These are phyloP conservation scores for Suillus alpinus DNA, from an alignment of 768 basidiomycete species.

Conservation along the genomic window DNA sequence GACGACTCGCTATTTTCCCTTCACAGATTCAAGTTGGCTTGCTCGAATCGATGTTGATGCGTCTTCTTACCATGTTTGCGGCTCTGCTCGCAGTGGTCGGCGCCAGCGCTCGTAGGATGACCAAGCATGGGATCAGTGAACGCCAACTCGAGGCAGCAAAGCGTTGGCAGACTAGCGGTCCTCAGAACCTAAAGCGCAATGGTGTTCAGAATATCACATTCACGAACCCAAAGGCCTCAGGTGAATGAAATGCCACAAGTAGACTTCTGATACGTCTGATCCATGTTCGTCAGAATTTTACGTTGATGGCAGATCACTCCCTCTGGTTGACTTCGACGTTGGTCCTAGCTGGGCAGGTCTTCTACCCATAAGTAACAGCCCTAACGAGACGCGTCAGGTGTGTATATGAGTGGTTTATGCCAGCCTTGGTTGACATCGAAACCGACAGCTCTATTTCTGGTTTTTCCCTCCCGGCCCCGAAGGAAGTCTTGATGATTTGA, in stretches of 20 bases:
- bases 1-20: neutral
- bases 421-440: neutral
- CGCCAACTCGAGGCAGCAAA: conserved; percentile 48
- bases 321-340: conserved; percentile 68
- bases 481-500: conserved; percentile 68
- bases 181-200: conserved; percentile 9
- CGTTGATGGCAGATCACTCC: conserved; percentile 63
- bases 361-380: conserved; percentile 59
- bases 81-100: conserved; percentile 9
- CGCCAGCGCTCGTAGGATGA: conserved; percentile 20
- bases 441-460: conserved; percentile 72
- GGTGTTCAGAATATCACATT: conserved; percentile 65
- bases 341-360: conserved; percentile 77
- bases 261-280: neutral
- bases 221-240: conserved; percentile 60
- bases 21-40: neutral
- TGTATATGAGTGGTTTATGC: neutral
- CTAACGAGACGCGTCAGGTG: conserved; percentile 68
- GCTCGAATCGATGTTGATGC: conserved; percentile 13
- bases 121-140: conserved; percentile 42
- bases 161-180: conserved; percentile 25
- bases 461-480: conserved; percentile 77
- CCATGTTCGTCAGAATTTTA: conserved; percentile 50
- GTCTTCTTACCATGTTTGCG: conserved; percentile 6
- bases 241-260: conserved; percentile 29